Evolutionary conservation across 2,329 filamentous ascomycete species (phyloP), one percentile per base, ranked within the genome.

Genomic region (Botrytis pseudocinerea): DNA sequence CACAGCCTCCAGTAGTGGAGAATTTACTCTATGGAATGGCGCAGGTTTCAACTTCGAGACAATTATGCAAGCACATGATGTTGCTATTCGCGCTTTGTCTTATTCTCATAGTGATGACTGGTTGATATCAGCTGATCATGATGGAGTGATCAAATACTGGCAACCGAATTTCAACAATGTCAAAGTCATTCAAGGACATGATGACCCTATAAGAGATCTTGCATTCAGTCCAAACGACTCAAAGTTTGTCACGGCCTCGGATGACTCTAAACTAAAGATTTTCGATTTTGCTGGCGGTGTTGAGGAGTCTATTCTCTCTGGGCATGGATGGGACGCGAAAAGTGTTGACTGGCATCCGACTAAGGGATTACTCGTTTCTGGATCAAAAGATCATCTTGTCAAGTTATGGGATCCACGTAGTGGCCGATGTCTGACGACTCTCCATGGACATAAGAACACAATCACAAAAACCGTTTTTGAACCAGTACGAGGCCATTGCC

Each of bases 1-100:
- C 81, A 98, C 96, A 0, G 96, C 94, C 35, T 97, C 95, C 0
- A 97, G 94, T 77, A 98, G 95, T 81, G 96, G 96, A 80, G 96
- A 99, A 82, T 99, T 99, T 80, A 99, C 97, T 57, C 84, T 99
- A 5, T 99, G 96, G 96, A 99, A 99, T 82, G 96, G 96, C 76
- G 98, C 95, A 61, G 95, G 94, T 38, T 99, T 99, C 88, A 98
- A 99, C 82, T 99, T 99, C 79, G 96, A 99, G 84, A 98, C 96
- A 5, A 98, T 99, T 42, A 98, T 98, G 93, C 95, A 97, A 85
- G 95, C 95, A 57, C 95, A 98, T 82, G 95, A 98, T 83, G 90
- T 91, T 72, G 93, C 93, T 54, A 94, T 97, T 76, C 89, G 94
- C 78, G 91, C 92, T 16, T 86, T 95, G 63, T 90, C 90, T 76